Evolutionary conservation across 768 basidiomycete species (phyloP).

Genomic region (Lentinula sp.): DNA sequence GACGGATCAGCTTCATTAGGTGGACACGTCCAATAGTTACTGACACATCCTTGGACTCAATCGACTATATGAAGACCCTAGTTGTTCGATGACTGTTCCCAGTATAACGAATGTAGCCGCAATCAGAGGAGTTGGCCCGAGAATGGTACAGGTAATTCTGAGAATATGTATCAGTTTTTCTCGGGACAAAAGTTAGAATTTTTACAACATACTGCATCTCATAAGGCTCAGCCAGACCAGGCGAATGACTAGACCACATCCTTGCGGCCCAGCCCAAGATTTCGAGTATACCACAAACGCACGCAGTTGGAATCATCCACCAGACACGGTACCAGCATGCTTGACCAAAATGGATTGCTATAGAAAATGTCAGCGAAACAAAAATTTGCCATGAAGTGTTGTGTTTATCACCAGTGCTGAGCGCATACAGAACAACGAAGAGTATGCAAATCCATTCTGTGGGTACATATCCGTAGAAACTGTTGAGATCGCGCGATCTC

Average conservation of each 20-base stretch:
- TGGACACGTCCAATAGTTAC: slow-evolving; percentile 6
- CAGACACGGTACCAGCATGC: slow-evolving; percentile 22
- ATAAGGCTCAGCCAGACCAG: slow-evolving; percentile 23
- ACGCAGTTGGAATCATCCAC: slow-evolving; percentile 28
- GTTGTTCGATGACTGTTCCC: slow-evolving; percentile 27
- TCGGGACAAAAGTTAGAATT: neutral
- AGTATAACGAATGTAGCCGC: slow-evolving; percentile 46
- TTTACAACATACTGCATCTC: slow-evolving; percentile 27
- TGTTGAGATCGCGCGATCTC: neutral
- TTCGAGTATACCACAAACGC: slow-evolving; percentile 22
- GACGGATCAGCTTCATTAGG: neutral
- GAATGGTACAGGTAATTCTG: slow-evolving; percentile 38
- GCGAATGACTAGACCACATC: slow-evolving; percentile 24
- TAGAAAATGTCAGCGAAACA: neutral
- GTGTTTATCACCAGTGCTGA: slow-evolving; percentile 10
- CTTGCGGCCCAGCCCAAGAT: slow-evolving; percentile 31
- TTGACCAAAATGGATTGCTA: slow-evolving; percentile 26
- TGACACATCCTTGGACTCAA: slow-evolving; percentile 27
- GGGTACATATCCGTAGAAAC: slow-evolving; percentile 20
- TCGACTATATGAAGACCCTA: slow-evolving; percentile 31
- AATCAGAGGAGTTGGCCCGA: slow-evolving; percentile 39
- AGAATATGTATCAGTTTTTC: neutral
- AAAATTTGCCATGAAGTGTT: neutral
- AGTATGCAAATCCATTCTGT: slow-evolving; percentile 23
- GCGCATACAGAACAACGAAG: slow-evolving; percentile 18